Base-by-base conservation (phyloP, 495 filamentous ascomycete genomes). In the Podospora pseudopauciseta region DNA sequence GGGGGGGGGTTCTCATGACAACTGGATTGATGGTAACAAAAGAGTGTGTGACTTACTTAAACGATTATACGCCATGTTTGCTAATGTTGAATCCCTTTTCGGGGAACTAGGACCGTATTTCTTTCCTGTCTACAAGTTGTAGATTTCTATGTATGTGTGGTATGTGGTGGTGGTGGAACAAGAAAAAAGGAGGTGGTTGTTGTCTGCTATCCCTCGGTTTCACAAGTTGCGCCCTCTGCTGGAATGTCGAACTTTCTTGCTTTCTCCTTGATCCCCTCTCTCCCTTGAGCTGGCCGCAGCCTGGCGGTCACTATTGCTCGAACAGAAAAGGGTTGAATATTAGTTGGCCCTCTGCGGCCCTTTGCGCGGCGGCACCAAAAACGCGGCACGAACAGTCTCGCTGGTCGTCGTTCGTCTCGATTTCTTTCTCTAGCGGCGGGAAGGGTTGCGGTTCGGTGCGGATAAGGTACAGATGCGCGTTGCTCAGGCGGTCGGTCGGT, bases 51-150 rank as follows among this genome's bases (percentile, higher is more conserved):
- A 88, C 89, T 81, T 81, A 88, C 89, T 86, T 84, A 91, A 79
- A 65, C 88, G 87, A 84, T 91, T 90, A 81, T 91, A 91, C 76
- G 88, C 85, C 84, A 86, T 86, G 80, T 76, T 81, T 75, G 70
- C 65, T 55, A 49, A 58, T 18, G 26, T 59, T 44, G 18, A 53
- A 58, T 49, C 60, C 61, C n/a, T 62, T 54, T 49, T 61, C 65
- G 65, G 27, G 44, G 39, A 60, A 70, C 65, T 64, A 67, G 63
- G 53, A 73, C 68, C 53, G 23, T 49, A 49, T 2, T 49, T 49
- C 39, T 16, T 49, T 49, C 15, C 13, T 49, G 39, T 49, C 39
- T 49, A 55, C 54, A 30, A 56, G 27, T 59, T 56, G 64, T 63
- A 59, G 64, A 44, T 44, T 39, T 65, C 44, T 7, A 44, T 32